Evolutionary conservation across 805 yeast species (phyloP), one percentile per base, ranked within the genome.

Genomic region (Cyberlindnera euphorbiiphila): DNA sequence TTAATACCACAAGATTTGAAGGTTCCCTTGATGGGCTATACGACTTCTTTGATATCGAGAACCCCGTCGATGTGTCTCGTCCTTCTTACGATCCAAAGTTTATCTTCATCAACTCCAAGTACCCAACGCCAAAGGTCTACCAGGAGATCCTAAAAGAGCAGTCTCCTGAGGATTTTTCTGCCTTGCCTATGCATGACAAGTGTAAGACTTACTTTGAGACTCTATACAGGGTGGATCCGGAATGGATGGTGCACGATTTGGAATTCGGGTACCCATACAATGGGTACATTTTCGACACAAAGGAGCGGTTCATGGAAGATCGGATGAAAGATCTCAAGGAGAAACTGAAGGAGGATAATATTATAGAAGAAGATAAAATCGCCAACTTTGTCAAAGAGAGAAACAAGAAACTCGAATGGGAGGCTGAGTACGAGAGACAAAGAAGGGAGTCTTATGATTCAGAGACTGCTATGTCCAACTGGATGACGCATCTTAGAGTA

Each of bases 401-500:
- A 13, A 45, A 46, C 16, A 41, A 34, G 31, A 26, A 35, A 4
- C 36, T 25, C 18, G 43, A 48, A 30, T 53, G 56, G 57, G 51
- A 45, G 9, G 32, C 28, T 7, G 15, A 15, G 5, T 51, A 48
- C 28, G 18, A 37, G n/a, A 28, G 27, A 5, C 45, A 32, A 6
- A 29, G 40, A 9, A 19, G 43, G 25, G 47, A 39, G 12, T 50
- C 58, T 0, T 41, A 31, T 15, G 42, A 53, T 25, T 25, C 56
- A 1, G 61, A 56, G 36, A 34, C 32, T 4, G 46, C 50, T 20
- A 50, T 54, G 48, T 15, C 49, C 9, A 42, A 50, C 29, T 48
- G 47, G 32, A 37, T 47, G n/a, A 42, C 57, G 2, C 53, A 54
- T 27, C 25, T 56, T 23, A 43, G 57, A 32, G 57, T 50, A n/a